Conservation (phyloP, 2,329 filamentous ascomycete genomes). For the Clarireedia paspali region DNA sequence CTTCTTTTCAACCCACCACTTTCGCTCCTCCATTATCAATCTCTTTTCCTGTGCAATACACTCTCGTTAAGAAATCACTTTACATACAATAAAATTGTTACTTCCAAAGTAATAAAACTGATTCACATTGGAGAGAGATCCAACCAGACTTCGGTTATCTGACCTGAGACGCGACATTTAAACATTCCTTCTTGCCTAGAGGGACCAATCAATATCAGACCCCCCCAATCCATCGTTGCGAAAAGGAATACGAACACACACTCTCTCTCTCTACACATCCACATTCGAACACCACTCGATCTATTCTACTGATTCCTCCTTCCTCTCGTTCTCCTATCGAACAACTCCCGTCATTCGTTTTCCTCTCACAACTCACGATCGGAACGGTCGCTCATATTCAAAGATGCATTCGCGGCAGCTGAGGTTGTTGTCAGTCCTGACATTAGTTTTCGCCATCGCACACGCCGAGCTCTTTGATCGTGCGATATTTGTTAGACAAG, state of each 20-base stretch:
- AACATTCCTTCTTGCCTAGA: too few relatives aligned
- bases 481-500: constrained; percentile 12
- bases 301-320: background rate
- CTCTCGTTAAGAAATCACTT: background rate
- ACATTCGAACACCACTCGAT: background rate
- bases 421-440: constrained; percentile 1
- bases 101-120: too few relatives aligned
- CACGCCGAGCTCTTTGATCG: constrained; percentile 20
- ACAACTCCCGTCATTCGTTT: background rate
- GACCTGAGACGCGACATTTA: too few relatives aligned
- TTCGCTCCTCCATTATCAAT: background rate
- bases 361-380: background rate
- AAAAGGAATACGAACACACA: too few relatives aligned
- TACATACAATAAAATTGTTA: too few relatives aligned
- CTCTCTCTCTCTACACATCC: background rate
- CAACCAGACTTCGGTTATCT: too few relatives aligned
- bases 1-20: background rate
- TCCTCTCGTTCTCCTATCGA: background rate
- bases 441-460: constrained; percentile 18
- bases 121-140: too few relatives aligned
- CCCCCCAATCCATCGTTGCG: too few relatives aligned
- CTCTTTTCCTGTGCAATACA: background rate
- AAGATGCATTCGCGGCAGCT: constrained; percentile 3
- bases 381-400: background rate
- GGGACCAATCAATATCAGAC: too few relatives aligned